phyloP scores from a whole-genome alignment of 176 grass and related monocot genomes.

The Triticum urartu region DNA sequence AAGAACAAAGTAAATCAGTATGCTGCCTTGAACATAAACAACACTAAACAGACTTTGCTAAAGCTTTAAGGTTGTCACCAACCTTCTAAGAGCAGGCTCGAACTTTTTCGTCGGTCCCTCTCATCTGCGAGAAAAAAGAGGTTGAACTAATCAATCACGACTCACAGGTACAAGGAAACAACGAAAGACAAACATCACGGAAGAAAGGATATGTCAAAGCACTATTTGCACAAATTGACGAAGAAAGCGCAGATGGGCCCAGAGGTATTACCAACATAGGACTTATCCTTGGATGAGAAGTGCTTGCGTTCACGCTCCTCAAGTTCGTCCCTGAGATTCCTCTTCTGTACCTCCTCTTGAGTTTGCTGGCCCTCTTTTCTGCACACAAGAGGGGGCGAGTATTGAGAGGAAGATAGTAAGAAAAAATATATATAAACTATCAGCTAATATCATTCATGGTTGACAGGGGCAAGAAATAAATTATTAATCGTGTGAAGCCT shows the following conservation, averaged over 20 bases:
- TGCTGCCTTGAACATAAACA: background rate
- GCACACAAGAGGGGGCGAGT: background rate
- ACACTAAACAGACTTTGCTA: background rate
- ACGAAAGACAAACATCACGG: background rate
- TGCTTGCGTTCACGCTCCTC: slow-evolving; percentile 78
- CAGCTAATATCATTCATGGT: background rate
- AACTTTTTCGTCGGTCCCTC: slow-evolving; percentile 75
- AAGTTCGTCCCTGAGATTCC: slow-evolving; percentile 73
- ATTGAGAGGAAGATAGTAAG: background rate
- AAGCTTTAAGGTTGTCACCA: background rate
- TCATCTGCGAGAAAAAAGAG: slow-evolving; percentile 58
- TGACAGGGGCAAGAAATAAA: background rate
- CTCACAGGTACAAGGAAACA: background rate
- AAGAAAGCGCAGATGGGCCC: background rate
- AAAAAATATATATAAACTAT: background rate
- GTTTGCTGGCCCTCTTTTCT: slow-evolving; percentile 86
- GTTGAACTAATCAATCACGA: background rate
- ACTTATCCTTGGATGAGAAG: slow-evolving; percentile 87
- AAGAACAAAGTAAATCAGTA: slow-evolving; percentile 9
- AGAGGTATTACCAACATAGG: slow-evolving; percentile 60
- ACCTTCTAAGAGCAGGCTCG: slow-evolving; percentile 81
- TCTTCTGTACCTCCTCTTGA: slow-evolving; percentile 85
- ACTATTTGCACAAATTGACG: background rate
- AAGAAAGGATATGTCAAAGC: background rate
- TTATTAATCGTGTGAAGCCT: background rate